Evolutionary conservation across 2,329 filamentous ascomycete species (phyloP).

Genomic region (Fonsecaea multimorphosa): DNA sequence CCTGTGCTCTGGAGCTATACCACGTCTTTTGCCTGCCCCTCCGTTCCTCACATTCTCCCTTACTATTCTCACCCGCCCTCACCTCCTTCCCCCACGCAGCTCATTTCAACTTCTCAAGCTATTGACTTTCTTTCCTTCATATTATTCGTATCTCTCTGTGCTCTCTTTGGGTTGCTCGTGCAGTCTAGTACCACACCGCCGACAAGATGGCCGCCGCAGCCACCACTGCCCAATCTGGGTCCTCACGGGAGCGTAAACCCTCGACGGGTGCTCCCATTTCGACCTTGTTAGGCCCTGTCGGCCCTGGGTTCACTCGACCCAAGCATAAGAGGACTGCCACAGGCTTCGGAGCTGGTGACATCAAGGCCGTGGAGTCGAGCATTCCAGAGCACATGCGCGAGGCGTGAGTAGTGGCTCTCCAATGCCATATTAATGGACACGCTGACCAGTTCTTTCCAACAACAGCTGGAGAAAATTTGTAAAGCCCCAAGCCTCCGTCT

Average conservation of each 20-base stretch:
- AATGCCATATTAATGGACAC: conserved; percentile 26
- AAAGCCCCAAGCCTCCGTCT: not conserved
- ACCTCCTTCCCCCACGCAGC: conserved; percentile 22
- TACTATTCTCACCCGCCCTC: conserved; percentile 34
- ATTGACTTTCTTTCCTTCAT: conserved; percentile 24
- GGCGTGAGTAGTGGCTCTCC: conserved; percentile 68
- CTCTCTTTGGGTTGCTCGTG: conserved; percentile 10
- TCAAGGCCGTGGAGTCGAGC: conserved; percentile 88
- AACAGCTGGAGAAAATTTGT: conserved; percentile 62
- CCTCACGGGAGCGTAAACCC: conserved; percentile 77
- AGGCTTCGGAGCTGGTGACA: conserved; percentile 86
- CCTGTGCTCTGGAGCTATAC: conserved; percentile 14
- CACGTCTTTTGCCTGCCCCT: conserved; percentile 24
- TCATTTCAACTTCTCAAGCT: conserved; percentile 21
- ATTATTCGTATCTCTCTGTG: conserved; percentile 26
- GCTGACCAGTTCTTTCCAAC: conserved; percentile 9
- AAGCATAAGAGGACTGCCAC: conserved; percentile 98
- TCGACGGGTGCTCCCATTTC: conserved; percentile 82
- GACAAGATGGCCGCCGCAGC: conserved; percentile 32
- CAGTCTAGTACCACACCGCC: not conserved
- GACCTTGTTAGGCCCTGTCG: conserved; percentile 83
- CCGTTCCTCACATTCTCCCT: conserved; percentile 9
- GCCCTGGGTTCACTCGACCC: conserved; percentile 83
- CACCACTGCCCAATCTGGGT: conserved; percentile 41
- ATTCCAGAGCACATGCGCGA: conserved; percentile 89